phyloP scores from a whole-genome alignment of 2,329 filamentous ascomycete genomes.

The Colletotrichum tropicicola region DNA sequence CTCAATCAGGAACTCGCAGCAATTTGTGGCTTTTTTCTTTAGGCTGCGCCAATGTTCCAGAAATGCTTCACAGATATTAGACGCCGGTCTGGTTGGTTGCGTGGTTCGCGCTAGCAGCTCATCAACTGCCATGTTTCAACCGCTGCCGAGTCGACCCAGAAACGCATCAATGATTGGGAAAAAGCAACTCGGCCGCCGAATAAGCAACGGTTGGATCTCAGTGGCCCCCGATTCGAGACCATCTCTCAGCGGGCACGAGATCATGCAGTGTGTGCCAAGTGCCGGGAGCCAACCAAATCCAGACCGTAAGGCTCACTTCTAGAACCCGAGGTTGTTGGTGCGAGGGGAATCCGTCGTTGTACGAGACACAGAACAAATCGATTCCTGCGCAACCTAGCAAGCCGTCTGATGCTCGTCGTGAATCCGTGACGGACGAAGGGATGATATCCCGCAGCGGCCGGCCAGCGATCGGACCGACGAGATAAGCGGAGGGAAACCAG shows the following conservation, averaged over 20 bases:
- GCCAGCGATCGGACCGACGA: neutral
- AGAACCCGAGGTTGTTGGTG: too few species aligned
- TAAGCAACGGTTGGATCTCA: slow-evolving; percentile 4
- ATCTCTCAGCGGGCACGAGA: neutral
- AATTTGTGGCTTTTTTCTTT: slow-evolving; percentile 5
- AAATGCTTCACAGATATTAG: slow-evolving; percentile 13
- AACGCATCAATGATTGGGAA: neutral
- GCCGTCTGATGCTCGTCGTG: neutral
- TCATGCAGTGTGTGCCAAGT: neutral
- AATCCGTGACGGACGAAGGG: neutral
- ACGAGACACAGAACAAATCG: neutral
- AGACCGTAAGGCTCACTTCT: neutral
- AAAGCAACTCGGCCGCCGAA: neutral
- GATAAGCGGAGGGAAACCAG: neutral
- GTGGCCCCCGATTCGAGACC: neutral
- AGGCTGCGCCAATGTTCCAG: slow-evolving; percentile 9
- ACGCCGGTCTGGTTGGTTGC: neutral
- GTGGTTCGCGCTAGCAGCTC: neutral
- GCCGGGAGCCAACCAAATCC: neutral
- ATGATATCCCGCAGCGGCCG: neutral
- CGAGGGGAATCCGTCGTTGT: neutral
- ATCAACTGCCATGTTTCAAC: slow-evolving; percentile 16
- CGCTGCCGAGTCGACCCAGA: neutral
- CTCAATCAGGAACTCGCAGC: neutral
- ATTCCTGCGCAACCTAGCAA: neutral